Percentiles rank a stretch among this genome's conserved stretches.
Conservation (phyloP, 2,329 filamentous ascomycete species). For the Fusarium coffeatum region DNA sequence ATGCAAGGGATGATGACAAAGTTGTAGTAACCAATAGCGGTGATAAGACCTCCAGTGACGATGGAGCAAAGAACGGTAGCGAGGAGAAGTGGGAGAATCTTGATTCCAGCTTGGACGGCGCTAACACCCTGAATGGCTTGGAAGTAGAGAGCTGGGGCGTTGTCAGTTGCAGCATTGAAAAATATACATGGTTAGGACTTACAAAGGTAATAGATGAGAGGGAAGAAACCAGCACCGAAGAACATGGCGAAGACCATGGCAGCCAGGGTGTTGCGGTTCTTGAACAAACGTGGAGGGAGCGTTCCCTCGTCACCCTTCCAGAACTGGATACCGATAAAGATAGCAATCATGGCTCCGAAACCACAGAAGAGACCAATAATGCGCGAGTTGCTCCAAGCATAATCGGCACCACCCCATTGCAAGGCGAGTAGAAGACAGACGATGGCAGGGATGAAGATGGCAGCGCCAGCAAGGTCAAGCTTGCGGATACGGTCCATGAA, state of each 20-base stretch:
- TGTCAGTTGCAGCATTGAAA: constrained; percentile 19
- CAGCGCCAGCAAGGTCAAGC: constrained; percentile 62
- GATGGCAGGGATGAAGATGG: constrained; percentile 63
- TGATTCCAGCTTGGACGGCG: constrained; percentile 66
- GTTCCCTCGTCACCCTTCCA: constrained; percentile 58
- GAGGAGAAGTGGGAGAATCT: constrained; percentile 65
- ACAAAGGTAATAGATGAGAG: constrained; percentile 66
- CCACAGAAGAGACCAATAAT: constrained; percentile 65
- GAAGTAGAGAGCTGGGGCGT: constrained; percentile 60
- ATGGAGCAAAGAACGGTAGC: constrained; percentile 62
- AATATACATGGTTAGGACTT: constrained; percentile 36
- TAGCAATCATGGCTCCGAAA: constrained; percentile 56
- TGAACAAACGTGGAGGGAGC: constrained; percentile 60
- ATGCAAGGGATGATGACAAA: constrained; percentile 56
- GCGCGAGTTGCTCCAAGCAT: constrained; percentile 61
- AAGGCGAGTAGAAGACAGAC: constrained; percentile 66
- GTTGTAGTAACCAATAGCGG: constrained; percentile 57
- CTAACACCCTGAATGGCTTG: constrained; percentile 64
- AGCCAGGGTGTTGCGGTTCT: constrained; percentile 55
- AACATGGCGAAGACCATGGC: constrained; percentile 60
- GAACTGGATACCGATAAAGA: constrained; percentile 62
- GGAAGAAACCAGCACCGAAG: constrained; percentile 64
- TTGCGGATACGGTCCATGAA: constrained; percentile 55
- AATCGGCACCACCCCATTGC: constrained; percentile 66
- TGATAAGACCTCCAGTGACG: constrained; percentile 56